Evolutionary conservation across 2,329 filamentous ascomycete species (phyloP).

Genomic region (Xylariomycetidae sp.): DNA sequence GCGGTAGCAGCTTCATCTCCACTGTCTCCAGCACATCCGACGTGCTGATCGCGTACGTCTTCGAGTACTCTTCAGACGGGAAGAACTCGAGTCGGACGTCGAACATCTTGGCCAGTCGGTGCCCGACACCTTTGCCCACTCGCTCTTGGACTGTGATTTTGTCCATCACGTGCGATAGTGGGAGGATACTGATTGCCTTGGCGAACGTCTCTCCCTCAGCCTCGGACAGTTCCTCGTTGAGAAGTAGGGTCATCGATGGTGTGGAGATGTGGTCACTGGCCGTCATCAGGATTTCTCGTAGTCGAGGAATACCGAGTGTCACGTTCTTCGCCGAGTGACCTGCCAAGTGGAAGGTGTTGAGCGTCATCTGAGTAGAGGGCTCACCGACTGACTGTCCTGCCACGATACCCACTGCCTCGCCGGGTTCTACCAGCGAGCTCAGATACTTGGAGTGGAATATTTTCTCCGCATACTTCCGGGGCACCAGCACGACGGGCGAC

Average conservation of each 20-base stretch:
- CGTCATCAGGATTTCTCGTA: slow-evolving; percentile 98
- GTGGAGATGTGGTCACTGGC: slow-evolving; percentile 85
- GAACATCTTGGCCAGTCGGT: slow-evolving; percentile 74
- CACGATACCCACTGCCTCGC: slow-evolving; percentile 94
- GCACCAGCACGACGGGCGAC: slow-evolving; percentile 20
- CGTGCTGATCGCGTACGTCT: slow-evolving; percentile 77
- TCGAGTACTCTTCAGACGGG: slow-evolving; percentile 72
- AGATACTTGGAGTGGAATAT: slow-evolving; percentile 91
- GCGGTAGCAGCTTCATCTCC: slow-evolving; percentile 72
- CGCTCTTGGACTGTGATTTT: slow-evolving; percentile 74
- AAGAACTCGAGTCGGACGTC: slow-evolving; percentile 79
- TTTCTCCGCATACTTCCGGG: slow-evolving; percentile 69
- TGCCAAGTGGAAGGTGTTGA: slow-evolving; percentile 99
- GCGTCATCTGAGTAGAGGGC: slow-evolving; percentile 97
- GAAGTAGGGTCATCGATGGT: slow-evolving; percentile 78
- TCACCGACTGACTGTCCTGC: slow-evolving; percentile 96
- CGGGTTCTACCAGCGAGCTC: slow-evolving; percentile 84
- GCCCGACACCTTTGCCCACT: slow-evolving; percentile 63
- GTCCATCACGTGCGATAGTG: slow-evolving; percentile 77
- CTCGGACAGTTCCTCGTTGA: slow-evolving; percentile 64
- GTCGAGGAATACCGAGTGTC: slow-evolving; percentile 92
- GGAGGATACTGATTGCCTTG: slow-evolving; percentile 84
- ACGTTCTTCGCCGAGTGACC: slow-evolving; percentile 98
- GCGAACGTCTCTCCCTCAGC: slow-evolving; percentile 73
- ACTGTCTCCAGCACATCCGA: slow-evolving; percentile 73